phyloP scores from a whole-genome alignment of 345 rosid genomes.

The Trapa bicornis region DNA sequence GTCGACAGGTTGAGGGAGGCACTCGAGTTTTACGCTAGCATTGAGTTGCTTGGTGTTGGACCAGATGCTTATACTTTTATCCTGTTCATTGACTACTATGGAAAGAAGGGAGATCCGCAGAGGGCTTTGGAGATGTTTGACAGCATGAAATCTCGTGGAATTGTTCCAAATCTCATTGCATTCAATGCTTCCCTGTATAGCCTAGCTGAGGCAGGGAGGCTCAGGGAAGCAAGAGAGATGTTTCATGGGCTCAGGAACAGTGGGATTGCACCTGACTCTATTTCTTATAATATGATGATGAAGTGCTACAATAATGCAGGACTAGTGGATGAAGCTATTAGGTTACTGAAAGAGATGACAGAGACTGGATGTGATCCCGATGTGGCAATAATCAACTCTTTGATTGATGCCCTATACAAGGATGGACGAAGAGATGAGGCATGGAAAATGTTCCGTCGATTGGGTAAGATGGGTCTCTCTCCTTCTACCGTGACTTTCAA shows the following conservation, averaged over 20 bases:
- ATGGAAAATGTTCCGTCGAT: slow-evolving; percentile 61
- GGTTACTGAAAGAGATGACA: slow-evolving; percentile 64
- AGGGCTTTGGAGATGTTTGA: slow-evolving; percentile 72
- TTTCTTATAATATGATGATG: slow-evolving; percentile 96
- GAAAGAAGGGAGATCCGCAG: slow-evolving; percentile 51
- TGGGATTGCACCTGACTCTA: slow-evolving; percentile 67
- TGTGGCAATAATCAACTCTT: slow-evolving; percentile 63
- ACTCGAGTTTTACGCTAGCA: slow-evolving; percentile 32
- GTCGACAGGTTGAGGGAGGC: slow-evolving; percentile 49
- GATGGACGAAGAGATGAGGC: slow-evolving; percentile 65
- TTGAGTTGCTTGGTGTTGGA: slow-evolving; percentile 51
- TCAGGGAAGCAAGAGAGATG: slow-evolving; percentile 58
- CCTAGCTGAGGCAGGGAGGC: slow-evolving; percentile 57
- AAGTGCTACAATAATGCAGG: slow-evolving; percentile 74
- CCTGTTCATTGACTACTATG: slow-evolving; percentile 83
- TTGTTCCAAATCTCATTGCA: slow-evolving; percentile 74
- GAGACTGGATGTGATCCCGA: slow-evolving; percentile 57
- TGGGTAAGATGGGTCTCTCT: slow-evolving; percentile 56
- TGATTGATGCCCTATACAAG: slow-evolving; percentile 69
- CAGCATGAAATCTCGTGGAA: slow-evolving; percentile 61
- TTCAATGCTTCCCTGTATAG: slow-evolving; percentile 78
- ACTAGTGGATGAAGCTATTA: slow-evolving; percentile 61
- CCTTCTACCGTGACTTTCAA: slow-evolving; percentile 85
- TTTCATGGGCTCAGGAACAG: slow-evolving; percentile 46
- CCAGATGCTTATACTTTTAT: slow-evolving; percentile 71